A percentile compares a stretch with the other conserved stretches of the same genome.
Evolutionary conservation across 1,139 yeast genomes (phyloP).

Genomic region (Chernovozyma sophiae-reginae): DNA sequence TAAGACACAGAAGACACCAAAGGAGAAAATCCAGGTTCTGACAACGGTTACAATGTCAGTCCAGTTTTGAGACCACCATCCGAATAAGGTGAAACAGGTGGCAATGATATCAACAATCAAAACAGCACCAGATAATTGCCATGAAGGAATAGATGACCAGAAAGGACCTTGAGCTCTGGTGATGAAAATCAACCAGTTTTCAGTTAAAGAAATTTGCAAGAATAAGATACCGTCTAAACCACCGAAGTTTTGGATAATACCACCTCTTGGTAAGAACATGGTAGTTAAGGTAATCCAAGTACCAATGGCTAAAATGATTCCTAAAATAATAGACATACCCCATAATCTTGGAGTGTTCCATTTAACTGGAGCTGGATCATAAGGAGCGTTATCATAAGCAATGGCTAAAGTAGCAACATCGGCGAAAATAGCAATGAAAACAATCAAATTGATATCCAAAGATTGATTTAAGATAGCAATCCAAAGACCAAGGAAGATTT

Average conservation of each 20-base stretch:
- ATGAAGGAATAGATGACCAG: slow-evolving; percentile 90
- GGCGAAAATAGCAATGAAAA: slow-evolving; percentile 91
- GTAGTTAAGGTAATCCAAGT: slow-evolving; percentile 91
- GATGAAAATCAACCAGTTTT: slow-evolving; percentile 93
- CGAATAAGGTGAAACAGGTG: slow-evolving; percentile 87
- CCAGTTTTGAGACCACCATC: slow-evolving; percentile 99
- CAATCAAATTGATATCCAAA: slow-evolving; percentile 81
- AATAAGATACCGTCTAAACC: slow-evolving; percentile 85
- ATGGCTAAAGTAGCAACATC: slow-evolving; percentile 94
- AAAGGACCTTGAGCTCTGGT: slow-evolving; percentile 95
- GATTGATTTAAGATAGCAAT: slow-evolving; percentile 86
- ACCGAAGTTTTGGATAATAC: slow-evolving; percentile 94
- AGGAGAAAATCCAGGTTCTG: slow-evolving; percentile 91
- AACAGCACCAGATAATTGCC: slow-evolving; percentile 95
- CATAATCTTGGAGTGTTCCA: slow-evolving; percentile 98
- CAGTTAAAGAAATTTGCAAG: slow-evolving; percentile 89
- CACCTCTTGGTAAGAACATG: slow-evolving; percentile 74
- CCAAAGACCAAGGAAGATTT: slow-evolving; percentile 89
- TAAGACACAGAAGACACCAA: slow-evolving; percentile 93
- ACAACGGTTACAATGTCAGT: slow-evolving; percentile 92
- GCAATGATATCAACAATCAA: slow-evolving; percentile 83
- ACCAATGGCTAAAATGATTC: slow-evolving; percentile 79
- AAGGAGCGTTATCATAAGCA: slow-evolving; percentile 98
- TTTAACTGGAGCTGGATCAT: slow-evolving; percentile 93
- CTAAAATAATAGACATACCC: slow-evolving; percentile 91